phyloP scores from a whole-genome alignment of 2,329 filamentous ascomycete genomes.

The Dothistroma septosporum region DNA sequence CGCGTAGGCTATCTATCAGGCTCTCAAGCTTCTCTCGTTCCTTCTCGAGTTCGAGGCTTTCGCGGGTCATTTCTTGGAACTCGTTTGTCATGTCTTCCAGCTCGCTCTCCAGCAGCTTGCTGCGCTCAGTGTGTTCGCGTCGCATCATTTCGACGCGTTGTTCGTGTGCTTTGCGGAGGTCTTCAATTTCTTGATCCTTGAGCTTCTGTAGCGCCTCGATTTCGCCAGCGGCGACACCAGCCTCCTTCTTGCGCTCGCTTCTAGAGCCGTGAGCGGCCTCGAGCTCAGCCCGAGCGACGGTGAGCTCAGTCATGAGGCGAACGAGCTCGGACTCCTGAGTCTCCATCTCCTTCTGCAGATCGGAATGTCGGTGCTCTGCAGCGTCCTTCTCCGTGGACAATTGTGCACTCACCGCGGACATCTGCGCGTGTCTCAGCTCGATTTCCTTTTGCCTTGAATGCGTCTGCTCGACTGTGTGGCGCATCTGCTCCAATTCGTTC shows the following conservation, averaged over 20 bases:
- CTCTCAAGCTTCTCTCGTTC: slow-evolving; percentile 63
- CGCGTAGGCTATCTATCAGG: slow-evolving; percentile 59
- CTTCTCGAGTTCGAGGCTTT: slow-evolving; percentile 66
- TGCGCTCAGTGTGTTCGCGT: slow-evolving; percentile 25
- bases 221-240: slow-evolving; percentile 54
- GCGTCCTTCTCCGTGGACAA: slow-evolving; percentile 20
- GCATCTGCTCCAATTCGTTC: slow-evolving; percentile 34
- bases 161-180: slow-evolving; percentile 38
- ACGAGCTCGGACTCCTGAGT: slow-evolving; percentile 60
- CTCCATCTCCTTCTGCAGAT: slow-evolving; percentile 33
- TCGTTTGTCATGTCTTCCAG: slow-evolving; percentile 64
- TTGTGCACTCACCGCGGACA: slow-evolving; percentile 23
- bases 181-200: slow-evolving; percentile 45
- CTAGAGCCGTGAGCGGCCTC: slow-evolving; percentile 88
- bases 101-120: slow-evolving; percentile 57
- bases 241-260: slow-evolving; percentile 64
- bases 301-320: slow-evolving; percentile 70
- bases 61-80: slow-evolving; percentile 66
- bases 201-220: slow-evolving; percentile 42
- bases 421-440: slow-evolving; percentile 31
- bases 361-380: slow-evolving; percentile 24
- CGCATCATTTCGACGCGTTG: slow-evolving; percentile 43
- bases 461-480: slow-evolving; percentile 28
- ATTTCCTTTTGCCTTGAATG: slow-evolving; percentile 34
- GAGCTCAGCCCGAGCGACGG: slow-evolving; percentile 85